These are phyloP conservation scores for Rubia tinctorum DNA, from an alignment of 305 asterid species.

Conservation along the genomic window DNA sequence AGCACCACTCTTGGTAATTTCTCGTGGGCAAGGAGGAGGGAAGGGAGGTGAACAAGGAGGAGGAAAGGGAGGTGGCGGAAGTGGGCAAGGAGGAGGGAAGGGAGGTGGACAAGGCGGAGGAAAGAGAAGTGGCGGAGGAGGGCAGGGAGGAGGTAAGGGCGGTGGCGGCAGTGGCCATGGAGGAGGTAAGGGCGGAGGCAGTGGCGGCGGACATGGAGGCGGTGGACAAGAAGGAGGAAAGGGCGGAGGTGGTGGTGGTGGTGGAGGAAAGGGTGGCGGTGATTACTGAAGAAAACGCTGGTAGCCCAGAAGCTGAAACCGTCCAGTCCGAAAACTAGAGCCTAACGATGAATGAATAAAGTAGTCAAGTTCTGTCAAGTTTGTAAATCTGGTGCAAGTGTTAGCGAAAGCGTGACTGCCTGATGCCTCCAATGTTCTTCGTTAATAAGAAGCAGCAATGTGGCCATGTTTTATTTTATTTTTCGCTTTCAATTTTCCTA, in stretches of 20 bases:
- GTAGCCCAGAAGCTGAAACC: not conserved
- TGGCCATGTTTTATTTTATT: too few relatives aligned
- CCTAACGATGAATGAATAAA: too few relatives aligned
- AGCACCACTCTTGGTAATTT: too few relatives aligned
- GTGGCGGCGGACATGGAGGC: not conserved
- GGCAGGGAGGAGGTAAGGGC: not conserved
- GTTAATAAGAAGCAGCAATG: too few relatives aligned
- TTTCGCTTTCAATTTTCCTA: too few relatives aligned
- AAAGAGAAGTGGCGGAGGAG: not conserved
- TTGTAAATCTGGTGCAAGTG: too few relatives aligned
- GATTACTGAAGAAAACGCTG: too few relatives aligned
- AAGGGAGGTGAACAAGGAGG: not conserved
- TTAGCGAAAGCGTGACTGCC: too few relatives aligned
- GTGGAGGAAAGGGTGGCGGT: not conserved
- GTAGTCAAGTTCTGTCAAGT: too few relatives aligned
- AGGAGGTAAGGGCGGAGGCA: not conserved
- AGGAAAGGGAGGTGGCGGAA: not conserved
- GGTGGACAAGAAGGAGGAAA: not conserved
- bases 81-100: not conserved
- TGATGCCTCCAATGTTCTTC: too few relatives aligned
- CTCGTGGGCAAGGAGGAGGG: not conserved
- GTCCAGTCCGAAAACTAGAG: too few relatives aligned
- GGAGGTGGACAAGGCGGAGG: not conserved
- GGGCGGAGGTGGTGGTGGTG: not conserved
- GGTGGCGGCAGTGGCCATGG: not conserved